phyloP scores from a whole-genome alignment of 345 rosid species.

The Brassica rapa region DNA sequence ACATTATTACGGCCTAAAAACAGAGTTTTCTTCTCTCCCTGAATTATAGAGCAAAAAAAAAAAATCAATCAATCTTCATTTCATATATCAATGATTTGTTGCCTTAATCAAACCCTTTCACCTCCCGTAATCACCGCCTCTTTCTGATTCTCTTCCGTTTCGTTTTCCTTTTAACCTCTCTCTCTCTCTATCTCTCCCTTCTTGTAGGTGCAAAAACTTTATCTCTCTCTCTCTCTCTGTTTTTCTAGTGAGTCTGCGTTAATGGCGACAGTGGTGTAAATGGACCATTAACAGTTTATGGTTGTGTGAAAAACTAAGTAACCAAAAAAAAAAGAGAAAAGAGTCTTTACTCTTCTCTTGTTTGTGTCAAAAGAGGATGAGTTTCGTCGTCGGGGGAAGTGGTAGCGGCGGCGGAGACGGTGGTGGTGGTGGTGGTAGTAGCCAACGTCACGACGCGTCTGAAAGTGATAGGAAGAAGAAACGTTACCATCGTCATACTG shows the following conservation, averaged over 20 bases:
- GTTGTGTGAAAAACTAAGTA: conserved; percentile 35
- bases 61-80: conserved; percentile 9
- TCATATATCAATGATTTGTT: conserved; percentile 29
- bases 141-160: conserved; percentile 41
- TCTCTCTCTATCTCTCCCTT: background rate
- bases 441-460: conserved; percentile 56
- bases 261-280: conserved; percentile 43
- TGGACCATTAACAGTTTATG: conserved; percentile 40
- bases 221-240: background rate
- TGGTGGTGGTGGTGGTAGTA: conserved; percentile 79
- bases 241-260: conserved; percentile 29
- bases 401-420: conserved; percentile 67
- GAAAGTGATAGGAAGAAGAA: conserved; percentile 75
- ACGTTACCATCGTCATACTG: conserved; percentile 95
- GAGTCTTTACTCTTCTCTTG: conserved; percentile 9
- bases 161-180: conserved; percentile 2
- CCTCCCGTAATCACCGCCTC: conserved; percentile 37
- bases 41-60: conserved; percentile 3
- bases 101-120: conserved; percentile 30
- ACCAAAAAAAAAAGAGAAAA: background rate
- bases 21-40: background rate
- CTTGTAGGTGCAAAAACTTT: conserved; percentile 16
- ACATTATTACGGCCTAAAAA: conserved; percentile 33
- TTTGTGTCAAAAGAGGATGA: conserved; percentile 13
- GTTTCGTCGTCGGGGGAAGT: conserved; percentile 48